phyloP scores from a whole-genome alignment of 345 rosid genomes.

The Microthlaspi erraticum region DNA sequence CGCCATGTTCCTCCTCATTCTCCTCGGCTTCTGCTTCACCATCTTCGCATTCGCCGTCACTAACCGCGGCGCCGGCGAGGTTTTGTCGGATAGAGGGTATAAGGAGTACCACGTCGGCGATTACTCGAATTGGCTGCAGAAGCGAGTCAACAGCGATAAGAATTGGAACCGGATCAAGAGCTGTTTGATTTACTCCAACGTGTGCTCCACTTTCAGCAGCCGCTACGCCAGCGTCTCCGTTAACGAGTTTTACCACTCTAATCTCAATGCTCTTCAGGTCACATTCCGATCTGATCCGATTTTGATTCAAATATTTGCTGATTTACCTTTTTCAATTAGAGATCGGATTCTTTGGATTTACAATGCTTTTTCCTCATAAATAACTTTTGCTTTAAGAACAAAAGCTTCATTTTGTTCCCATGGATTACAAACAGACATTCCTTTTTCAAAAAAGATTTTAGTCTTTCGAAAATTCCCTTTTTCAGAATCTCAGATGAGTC shows the following conservation, averaged over 20 bases:
- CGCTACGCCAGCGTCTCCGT: conserved; percentile 41
- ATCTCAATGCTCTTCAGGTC: conserved; percentile 74
- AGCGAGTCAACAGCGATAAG: conserved; percentile 58
- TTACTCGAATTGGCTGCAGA: conserved; percentile 79
- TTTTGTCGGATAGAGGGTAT: conserved; percentile 63
- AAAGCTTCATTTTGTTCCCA: conserved; percentile 15
- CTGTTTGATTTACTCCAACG: conserved; percentile 65
- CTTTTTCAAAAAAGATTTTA: conserved; percentile 11
- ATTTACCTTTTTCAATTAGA: background rate
- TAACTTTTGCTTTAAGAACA: conserved; percentile 25
- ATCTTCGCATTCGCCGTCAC: conserved; percentile 91
- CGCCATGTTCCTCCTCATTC: conserved; percentile 87
- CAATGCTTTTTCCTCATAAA: background rate
- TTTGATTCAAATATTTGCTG: background rate
- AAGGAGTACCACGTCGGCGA: conserved; percentile 80
- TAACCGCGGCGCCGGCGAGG: conserved; percentile 90
- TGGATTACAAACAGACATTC: conserved; percentile 16
- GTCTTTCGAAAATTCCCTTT: conserved; percentile 19
- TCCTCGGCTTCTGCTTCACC: conserved; percentile 77
- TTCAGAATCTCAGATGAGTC: conserved; percentile 9
- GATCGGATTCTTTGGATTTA: conserved; percentile 15
- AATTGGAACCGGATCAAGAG: conserved; percentile 84
- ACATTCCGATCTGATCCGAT: background rate
- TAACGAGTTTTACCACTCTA: conserved; percentile 42
- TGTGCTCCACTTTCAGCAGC: conserved; percentile 51